Evolutionary conservation across 192 early-diverging fungal species (phyloP), one percentile per base, ranked within the genome.

Genomic region (Coemansia sp.): DNA sequence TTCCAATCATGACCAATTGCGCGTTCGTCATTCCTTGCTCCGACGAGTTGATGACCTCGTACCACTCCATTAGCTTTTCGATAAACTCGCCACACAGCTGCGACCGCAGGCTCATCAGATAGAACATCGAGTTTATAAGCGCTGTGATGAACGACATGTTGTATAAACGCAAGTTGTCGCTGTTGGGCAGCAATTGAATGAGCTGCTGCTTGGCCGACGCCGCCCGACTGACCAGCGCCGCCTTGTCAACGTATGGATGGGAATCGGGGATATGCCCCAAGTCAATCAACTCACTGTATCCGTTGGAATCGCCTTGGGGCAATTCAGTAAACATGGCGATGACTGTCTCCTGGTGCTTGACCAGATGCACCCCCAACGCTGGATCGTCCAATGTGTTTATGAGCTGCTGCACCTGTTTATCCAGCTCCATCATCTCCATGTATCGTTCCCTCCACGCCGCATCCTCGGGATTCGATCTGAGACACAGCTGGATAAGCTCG

Each of bases 141-240:
- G 72, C 80, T 1, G 80, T 83, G 33, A 77, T 77, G 46, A 83
- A 83, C 36, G 80, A 69, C 35, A 72, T 72, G 72, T 83, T 83
- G 66, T 71, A 83, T 10, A 77, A 60, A 9, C 63, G 65, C 63
- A 68, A 64, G 42, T 69, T 76, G 29, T 83, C 80, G 66, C 80
- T 77, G 63, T 70, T 77, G 35, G 80, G 80, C 46, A 83, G 72
- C 69, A 83, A 45, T 7, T 60, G 66, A 17, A 77, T 19, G 9
- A 83, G 80, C 67, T 76, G 72, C 56, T 74, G 66, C 40, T 56
- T 67, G n/a, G 80, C 80, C 7, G 36, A 19, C 34, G 64, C 72
- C 33, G 75, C 75, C n/a, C 80, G 69, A n/a, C 57, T 50, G 13
- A 59, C 75, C 21, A 77, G 63, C 33, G 34, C 59, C 4, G 62